Conservation (phyloP, 73 alveolate genomes). For the Durusdinium trenchii region DNA sequence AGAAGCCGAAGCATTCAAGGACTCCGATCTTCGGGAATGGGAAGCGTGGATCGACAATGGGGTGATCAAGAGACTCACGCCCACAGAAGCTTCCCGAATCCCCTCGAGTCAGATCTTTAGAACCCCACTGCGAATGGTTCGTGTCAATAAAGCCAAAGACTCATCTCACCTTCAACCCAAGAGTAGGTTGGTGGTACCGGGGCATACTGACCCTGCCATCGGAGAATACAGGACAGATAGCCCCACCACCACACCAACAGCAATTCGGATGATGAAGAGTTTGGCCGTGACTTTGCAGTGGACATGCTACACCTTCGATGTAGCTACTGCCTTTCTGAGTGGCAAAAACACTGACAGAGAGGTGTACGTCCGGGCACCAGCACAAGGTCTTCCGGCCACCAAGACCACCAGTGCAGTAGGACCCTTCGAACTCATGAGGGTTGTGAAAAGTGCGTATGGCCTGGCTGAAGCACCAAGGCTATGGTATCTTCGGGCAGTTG, state of each 20-base stretch:
- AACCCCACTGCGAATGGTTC: too few species aligned
- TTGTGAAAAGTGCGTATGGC: constrained; percentile 20
- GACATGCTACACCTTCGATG: not conserved
- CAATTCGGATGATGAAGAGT: not conserved
- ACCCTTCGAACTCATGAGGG: not conserved
- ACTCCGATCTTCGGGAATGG: too few species aligned
- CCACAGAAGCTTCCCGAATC: too few species aligned
- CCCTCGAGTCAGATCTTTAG: too few species aligned
- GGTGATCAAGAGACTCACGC: too few species aligned
- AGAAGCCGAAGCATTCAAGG: too few species aligned
- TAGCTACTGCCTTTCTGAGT: not conserved
- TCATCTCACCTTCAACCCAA: not conserved
- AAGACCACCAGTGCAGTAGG: not conserved
- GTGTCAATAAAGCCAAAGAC: not conserved
- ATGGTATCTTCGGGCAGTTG: constrained; percentile 16
- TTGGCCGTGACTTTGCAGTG: not conserved
- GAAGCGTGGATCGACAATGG: too few species aligned
- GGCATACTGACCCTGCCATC: not conserved
- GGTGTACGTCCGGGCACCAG: constrained; percentile 13
- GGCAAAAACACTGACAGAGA: not conserved
- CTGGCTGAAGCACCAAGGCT: constrained; percentile 12
- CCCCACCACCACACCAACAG: not conserved
- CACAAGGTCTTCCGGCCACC: not conserved
- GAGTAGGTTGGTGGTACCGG: constrained; percentile 39
- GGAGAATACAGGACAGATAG: not conserved